Evolutionary conservation across 2,329 filamentous ascomycete genomes (phyloP).

Genomic region (Clonostachys byssicola): DNA sequence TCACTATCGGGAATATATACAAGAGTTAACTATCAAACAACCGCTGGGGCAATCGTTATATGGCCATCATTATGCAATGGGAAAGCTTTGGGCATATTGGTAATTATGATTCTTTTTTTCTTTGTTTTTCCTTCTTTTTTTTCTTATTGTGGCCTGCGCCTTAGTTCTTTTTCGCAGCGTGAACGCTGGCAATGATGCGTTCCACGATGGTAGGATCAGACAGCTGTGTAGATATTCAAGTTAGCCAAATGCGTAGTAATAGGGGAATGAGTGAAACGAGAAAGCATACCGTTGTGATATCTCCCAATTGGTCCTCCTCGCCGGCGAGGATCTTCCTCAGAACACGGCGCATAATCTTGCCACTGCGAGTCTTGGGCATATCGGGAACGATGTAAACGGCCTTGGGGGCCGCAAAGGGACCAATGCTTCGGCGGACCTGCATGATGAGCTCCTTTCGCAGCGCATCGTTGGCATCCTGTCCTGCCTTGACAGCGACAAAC

Average conservation of each 20-base stretch:
- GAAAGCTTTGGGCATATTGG: too few species aligned
- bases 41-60: too few species aligned
- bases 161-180: constrained; percentile 47
- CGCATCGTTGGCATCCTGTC: constrained; percentile 69
- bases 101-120: too few species aligned
- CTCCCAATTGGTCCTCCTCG: constrained; percentile 94
- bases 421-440: constrained; percentile 96
- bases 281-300: constrained; percentile 77
- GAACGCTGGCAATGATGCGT: constrained; percentile 82
- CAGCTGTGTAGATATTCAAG: constrained; percentile 47
- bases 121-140: too few species aligned
- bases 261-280: too few species aligned
- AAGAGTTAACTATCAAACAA: too few species aligned
- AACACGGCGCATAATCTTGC: constrained; percentile 98
- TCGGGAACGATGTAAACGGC: constrained; percentile 87
- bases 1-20: too few species aligned
- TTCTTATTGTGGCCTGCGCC: too few species aligned
- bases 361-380: constrained; percentile 92
- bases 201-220: constrained; percentile 87
- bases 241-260: not conserved
- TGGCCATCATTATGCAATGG: too few species aligned
- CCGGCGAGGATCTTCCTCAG: constrained; percentile 95
- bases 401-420: constrained; percentile 95
- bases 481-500: constrained; percentile 90
- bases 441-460: constrained; percentile 90